Percentiles rank a stretch among this genome's conserved stretches.
phyloP scores from a whole-genome alignment of 2,329 filamentous ascomycete species.

The Sclerotinia sclerotiorum region DNA sequence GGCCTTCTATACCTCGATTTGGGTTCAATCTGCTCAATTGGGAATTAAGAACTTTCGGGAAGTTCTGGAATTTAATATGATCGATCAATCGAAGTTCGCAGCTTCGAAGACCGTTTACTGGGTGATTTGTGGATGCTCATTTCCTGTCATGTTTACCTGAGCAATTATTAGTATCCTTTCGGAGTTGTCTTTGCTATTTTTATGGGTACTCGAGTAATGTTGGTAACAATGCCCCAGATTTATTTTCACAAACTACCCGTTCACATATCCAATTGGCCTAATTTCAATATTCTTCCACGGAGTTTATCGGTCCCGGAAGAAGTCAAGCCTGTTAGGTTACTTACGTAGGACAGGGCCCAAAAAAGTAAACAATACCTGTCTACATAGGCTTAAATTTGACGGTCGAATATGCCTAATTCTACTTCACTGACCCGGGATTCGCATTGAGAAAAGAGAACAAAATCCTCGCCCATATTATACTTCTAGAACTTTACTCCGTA shows the following conservation, averaged over 20 bases:
- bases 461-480: too few relatives aligned
- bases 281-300: background rate
- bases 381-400: too few relatives aligned
- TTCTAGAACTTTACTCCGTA: too few relatives aligned
- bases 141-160: background rate
- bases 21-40: background rate
- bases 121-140: slow-evolving; percentile 7
- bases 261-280: background rate
- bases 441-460: too few relatives aligned
- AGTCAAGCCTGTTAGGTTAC: background rate
- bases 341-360: background rate
- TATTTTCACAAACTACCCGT: background rate
- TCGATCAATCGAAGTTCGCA: slow-evolving; percentile 12
- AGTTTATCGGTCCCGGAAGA: too few relatives aligned
- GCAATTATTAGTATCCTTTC: background rate
- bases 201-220: background rate
- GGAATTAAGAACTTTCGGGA: background rate
- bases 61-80: background rate
- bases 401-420: too few relatives aligned
- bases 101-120: background rate
- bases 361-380: too few relatives aligned
- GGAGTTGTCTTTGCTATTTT: background rate
- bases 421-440: too few relatives aligned
- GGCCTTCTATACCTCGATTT: background rate
- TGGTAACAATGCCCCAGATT: background rate